These are phyloP conservation scores for Leavenworthia alabamica DNA, from an alignment of 345 rosid species.

Conservation along the genomic window DNA sequence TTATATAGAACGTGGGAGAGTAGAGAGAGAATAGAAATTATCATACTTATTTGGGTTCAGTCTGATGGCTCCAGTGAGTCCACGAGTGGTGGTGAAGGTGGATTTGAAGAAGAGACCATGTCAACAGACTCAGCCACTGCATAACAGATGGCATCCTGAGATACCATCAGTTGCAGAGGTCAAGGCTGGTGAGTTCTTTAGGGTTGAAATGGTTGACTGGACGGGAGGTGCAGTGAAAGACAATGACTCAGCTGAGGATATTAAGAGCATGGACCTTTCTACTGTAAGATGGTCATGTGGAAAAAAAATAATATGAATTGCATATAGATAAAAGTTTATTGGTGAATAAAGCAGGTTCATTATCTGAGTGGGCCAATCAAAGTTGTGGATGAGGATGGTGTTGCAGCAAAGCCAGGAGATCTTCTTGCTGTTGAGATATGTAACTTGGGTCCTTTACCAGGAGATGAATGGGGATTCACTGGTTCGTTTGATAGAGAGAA, in stretches of 20 bases:
- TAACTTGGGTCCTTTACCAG: constrained; percentile 79
- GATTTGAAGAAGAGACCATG: constrained; percentile 69
- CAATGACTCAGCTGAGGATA: constrained; percentile 48
- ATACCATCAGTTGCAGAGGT: constrained; percentile 59
- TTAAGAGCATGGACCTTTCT: constrained; percentile 50
- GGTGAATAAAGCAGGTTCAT: constrained; percentile 47
- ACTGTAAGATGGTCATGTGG: constrained; percentile 32
- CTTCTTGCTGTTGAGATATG: constrained; percentile 80
- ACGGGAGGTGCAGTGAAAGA: constrained; percentile 67
- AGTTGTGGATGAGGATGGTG: constrained; percentile 56
- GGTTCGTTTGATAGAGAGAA: constrained; percentile 77
- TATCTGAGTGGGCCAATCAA: constrained; percentile 71
- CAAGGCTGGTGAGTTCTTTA: constrained; percentile 71
- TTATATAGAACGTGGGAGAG: no score
- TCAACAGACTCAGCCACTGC: constrained; percentile 56
- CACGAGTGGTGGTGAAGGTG: constrained; percentile 48
- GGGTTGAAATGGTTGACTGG: constrained; percentile 70
- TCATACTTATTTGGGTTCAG: neutral
- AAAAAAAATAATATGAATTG: neutral
- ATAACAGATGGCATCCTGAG: constrained; percentile 78
- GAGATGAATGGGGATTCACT: constrained; percentile 89
- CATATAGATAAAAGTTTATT: neutral
- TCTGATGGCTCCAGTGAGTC: constrained; percentile 53
- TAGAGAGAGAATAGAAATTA: no score
- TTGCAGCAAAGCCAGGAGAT: constrained; percentile 71